phyloP scores from a whole-genome alignment of 169 alveolate species.

The Eimeria praecox region DNA sequence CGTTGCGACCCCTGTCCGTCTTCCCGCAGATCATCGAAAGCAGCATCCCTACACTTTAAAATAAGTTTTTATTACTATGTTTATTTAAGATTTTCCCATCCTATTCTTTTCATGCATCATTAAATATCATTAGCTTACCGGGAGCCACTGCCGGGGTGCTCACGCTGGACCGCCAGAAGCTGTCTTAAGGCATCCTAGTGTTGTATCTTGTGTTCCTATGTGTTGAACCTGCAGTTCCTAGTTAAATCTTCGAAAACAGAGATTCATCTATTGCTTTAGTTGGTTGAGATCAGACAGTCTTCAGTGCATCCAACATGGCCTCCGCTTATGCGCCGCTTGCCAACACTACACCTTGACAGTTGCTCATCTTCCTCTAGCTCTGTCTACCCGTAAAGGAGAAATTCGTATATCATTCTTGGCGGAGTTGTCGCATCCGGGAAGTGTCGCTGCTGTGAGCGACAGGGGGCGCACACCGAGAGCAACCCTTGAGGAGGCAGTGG shows the following conservation, averaged over 20 bases:
- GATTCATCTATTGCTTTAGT: not conserved
- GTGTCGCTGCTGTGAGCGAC: too few relatives aligned
- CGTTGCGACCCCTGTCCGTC: not conserved
- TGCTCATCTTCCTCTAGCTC: not conserved
- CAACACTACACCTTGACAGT: too few relatives aligned
- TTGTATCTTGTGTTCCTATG: not conserved
- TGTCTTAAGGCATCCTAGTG: conserved; percentile 5
- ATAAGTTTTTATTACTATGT: not conserved
- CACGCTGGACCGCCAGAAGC: conserved; percentile 15
- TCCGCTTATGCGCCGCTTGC: not conserved
- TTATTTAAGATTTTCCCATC: not conserved
- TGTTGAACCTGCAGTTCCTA: not conserved
- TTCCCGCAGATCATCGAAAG: not conserved
- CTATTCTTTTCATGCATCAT: not conserved
- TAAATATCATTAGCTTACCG: not conserved
- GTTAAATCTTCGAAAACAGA: not conserved
- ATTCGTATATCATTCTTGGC: not conserved
- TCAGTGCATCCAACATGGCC: not conserved
- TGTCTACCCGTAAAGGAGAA: not conserved
- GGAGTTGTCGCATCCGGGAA: not conserved
- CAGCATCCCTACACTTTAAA: not conserved
- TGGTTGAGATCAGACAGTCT: not conserved
- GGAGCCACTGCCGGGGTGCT: not conserved
- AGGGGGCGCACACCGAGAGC: too few relatives aligned
- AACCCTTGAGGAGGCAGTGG: too few relatives aligned